Conservation (phyloP, 2,329 filamentous ascomycete species). For the Botrytis deweyae region DNA sequence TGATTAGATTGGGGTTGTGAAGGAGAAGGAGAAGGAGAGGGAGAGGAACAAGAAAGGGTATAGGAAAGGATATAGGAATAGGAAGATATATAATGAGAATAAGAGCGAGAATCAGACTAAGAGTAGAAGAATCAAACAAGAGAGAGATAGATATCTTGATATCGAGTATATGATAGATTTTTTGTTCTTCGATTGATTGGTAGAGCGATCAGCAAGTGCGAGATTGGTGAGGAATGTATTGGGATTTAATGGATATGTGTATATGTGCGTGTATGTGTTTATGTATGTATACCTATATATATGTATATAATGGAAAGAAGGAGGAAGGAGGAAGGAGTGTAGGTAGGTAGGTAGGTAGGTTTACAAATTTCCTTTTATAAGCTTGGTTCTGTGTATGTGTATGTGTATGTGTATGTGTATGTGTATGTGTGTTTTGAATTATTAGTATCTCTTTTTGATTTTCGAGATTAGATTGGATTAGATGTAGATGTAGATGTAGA, state of each 20-base stretch:
- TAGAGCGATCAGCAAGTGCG: accelerated
- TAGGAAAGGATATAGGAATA: background rate
- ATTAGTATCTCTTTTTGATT: background rate
- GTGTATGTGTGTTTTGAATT: background rate
- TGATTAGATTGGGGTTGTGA: conserved; percentile 28
- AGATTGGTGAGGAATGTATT: background rate
- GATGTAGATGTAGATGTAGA: too few relatives aligned
- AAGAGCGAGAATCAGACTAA: background rate
- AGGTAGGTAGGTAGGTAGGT: too few relatives aligned
- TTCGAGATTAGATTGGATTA: too few relatives aligned
- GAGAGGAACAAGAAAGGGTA: background rate
- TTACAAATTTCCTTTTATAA: too few relatives aligned
- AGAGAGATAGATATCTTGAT: background rate
- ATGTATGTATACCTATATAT: too few relatives aligned
- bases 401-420: too few relatives aligned
- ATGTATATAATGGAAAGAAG: too few relatives aligned
- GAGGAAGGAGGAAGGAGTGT: too few relatives aligned
- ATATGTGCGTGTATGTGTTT: background rate
- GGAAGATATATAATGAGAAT: conserved; percentile 4
- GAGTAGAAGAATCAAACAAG: background rate
- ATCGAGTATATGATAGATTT: background rate
- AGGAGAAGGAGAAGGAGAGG: background rate
- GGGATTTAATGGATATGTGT: background rate
- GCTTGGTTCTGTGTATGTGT: too few relatives aligned
- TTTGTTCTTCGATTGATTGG: background rate